phyloP scores from a whole-genome alignment of 2,329 filamentous ascomycete genomes.

The Fusarium sp. region DNA sequence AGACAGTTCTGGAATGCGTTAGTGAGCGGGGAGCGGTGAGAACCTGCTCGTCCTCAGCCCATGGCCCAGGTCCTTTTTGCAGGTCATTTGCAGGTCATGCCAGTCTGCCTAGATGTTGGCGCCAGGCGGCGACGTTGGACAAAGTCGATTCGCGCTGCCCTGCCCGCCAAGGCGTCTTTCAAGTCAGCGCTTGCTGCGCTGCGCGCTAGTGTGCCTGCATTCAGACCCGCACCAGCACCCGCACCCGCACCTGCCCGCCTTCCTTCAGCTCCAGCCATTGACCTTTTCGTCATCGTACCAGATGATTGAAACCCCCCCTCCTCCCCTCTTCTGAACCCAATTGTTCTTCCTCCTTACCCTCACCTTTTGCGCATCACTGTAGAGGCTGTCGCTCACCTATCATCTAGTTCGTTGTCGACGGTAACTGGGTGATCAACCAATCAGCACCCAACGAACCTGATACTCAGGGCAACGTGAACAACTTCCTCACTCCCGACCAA shows the following conservation, averaged over 20 bases:
- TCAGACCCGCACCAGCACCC: slow-evolving; percentile 27
- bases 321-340: slow-evolving; percentile 32
- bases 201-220: slow-evolving; percentile 41
- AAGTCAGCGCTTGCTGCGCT: slow-evolving; percentile 30
- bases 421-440: slow-evolving; percentile 86
- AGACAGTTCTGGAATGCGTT: slow-evolving; percentile 36
- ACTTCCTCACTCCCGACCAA: slow-evolving; percentile 83
- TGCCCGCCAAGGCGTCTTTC: slow-evolving; percentile 18
- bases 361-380: slow-evolving; percentile 13
- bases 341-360: slow-evolving; percentile 27
- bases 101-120: slow-evolving; percentile 27
- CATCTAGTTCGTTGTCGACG: slow-evolving; percentile 91
- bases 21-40: slow-evolving; percentile 33
- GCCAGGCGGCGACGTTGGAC: slow-evolving; percentile 21
- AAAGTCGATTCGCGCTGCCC: slow-evolving; percentile 25
- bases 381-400: slow-evolving; percentile 38
- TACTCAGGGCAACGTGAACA: slow-evolving; percentile 87
- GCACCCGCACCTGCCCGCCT: slow-evolving; percentile 2
- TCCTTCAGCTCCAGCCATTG: slow-evolving; percentile 15
- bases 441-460: slow-evolving; percentile 85
- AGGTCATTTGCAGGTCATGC: slow-evolving; percentile 28
- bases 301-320: slow-evolving; percentile 28
- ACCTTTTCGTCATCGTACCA: slow-evolving; percentile 36
- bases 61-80: slow-evolving; percentile 10
- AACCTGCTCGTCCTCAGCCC: slow-evolving; percentile 25